Evolutionary conservation across 768 basidiomycete species (phyloP).

Genomic region (Phaeotremella fagi): DNA sequence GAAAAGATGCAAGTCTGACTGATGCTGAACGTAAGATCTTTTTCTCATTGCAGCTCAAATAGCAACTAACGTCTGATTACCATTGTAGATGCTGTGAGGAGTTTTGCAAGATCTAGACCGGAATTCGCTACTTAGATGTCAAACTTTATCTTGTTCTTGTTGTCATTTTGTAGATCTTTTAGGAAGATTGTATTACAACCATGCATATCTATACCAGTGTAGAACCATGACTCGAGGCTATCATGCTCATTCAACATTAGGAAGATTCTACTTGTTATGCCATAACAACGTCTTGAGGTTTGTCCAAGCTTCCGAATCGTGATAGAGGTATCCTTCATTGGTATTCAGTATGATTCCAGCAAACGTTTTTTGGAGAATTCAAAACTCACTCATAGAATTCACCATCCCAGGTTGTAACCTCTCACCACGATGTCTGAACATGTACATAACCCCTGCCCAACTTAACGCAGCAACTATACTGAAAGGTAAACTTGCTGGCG

Average conservation of each 20-base stretch:
- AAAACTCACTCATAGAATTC: conserved; percentile 68
- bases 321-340: conserved; percentile 67
- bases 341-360: not conserved
- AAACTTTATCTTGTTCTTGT: not conserved
- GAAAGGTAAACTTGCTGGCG: conserved; percentile 80
- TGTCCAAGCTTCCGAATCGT: conserved; percentile 83
- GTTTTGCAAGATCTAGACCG: conserved; percentile 3
- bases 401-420: conserved; percentile 97
- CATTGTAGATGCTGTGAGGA: conserved; percentile 10
- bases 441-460: conserved; percentile 97
- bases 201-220: not conserved
- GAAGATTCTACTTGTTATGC: conserved; percentile 65
- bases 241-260: not conserved
- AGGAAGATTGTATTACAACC: not conserved
- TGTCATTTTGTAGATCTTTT: too few species aligned
- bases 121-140: not conserved
- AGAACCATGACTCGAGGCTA: not conserved
- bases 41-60: not conserved
- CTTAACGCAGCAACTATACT: conserved; percentile 77
- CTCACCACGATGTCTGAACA: conserved; percentile 80
- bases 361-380: not conserved
- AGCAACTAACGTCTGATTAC: too few species aligned
- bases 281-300: conserved; percentile 77
- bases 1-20: conserved; percentile 35
- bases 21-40: conserved; percentile 37